phyloP scores from a whole-genome alignment of 139 green algal species.

The Dunaliella primolecta region DNA sequence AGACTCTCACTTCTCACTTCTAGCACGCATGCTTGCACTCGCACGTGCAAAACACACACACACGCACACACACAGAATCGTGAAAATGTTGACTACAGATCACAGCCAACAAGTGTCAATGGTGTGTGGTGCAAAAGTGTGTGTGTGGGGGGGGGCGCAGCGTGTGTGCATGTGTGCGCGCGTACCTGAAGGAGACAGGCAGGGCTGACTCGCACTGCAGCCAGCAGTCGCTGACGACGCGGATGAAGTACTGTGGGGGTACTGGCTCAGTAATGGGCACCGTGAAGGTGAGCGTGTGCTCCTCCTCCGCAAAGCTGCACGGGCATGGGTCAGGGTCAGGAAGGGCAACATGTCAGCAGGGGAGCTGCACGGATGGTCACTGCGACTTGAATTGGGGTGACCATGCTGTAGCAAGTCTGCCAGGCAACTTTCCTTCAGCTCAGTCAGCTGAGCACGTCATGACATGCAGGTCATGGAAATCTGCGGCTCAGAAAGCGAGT shows the following conservation, averaged over 20 bases:
- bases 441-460: too few species aligned
- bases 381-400: background rate
- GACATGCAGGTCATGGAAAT: too few species aligned
- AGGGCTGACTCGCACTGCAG: slow-evolving; percentile 83
- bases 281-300: slow-evolving; percentile 90
- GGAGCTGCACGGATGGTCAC: background rate
- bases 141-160: too few species aligned
- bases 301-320: slow-evolving; percentile 61
- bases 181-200: slow-evolving; percentile 83
- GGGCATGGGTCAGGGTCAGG: slow-evolving; percentile 3
- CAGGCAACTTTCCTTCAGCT: background rate
- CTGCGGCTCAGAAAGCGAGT: too few species aligned
- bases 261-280: slow-evolving; percentile 91
- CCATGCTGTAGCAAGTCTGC: background rate
- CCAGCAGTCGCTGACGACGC: slow-evolving; percentile 71
- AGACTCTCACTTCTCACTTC: too few species aligned
- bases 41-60: background rate
- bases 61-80: too few species aligned
- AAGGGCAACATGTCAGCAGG: too few species aligned
- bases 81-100: too few species aligned
- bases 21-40: background rate
- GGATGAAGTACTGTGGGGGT: slow-evolving; percentile 96
- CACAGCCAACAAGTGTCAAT: too few species aligned
- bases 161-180: background rate
- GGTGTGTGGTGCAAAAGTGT: too few species aligned